phyloP scores from a whole-genome alignment of 2,329 filamentous ascomycete genomes.

The Venturiaceae sp. region DNA sequence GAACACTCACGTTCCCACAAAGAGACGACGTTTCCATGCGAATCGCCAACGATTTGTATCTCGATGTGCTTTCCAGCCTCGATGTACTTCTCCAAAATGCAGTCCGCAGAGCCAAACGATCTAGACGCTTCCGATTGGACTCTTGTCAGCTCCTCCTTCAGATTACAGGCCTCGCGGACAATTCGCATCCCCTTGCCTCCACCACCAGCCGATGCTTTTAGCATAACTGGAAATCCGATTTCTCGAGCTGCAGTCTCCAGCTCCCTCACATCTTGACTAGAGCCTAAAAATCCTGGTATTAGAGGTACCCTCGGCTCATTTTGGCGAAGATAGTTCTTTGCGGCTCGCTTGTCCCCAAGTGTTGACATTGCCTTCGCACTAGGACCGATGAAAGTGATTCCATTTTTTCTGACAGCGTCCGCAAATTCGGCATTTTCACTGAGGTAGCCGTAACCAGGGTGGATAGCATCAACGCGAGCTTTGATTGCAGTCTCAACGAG shows the following conservation, averaged over 20 bases:
- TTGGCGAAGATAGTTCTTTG: slow-evolving; percentile 37
- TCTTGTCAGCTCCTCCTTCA: slow-evolving; percentile 14
- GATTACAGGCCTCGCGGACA: slow-evolving; percentile 48
- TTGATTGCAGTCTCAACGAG: slow-evolving; percentile 39
- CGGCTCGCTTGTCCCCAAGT: slow-evolving; percentile 47
- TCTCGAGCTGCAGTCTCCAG: too few relatives aligned
- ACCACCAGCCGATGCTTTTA: slow-evolving; percentile 54
- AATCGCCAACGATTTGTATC: slow-evolving; percentile 50
- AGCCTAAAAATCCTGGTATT: slow-evolving; percentile 23
- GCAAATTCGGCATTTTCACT: slow-evolving; percentile 45
- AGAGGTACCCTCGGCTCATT: slow-evolving; percentile 28
- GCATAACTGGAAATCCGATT: too few relatives aligned
- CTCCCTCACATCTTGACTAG: slow-evolving; percentile 31
- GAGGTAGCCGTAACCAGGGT: slow-evolving; percentile 55
- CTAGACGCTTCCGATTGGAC: slow-evolving; percentile 27
- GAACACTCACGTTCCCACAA: slow-evolving; percentile 53
- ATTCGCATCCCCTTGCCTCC: slow-evolving; percentile 51
- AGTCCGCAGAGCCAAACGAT: slow-evolving; percentile 34
- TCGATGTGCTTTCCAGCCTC: slow-evolving; percentile 51
- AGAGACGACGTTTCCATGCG: slow-evolving; percentile 39
- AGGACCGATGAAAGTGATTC: slow-evolving; percentile 42
- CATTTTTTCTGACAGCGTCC: slow-evolving; percentile 33
- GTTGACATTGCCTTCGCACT: slow-evolving; percentile 45
- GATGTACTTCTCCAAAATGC: slow-evolving; percentile 53
- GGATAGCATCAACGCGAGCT: slow-evolving; percentile 43